phyloP scores from a whole-genome alignment of 2,329 filamentous ascomycete species.

The Talaromyces atroroseus region DNA sequence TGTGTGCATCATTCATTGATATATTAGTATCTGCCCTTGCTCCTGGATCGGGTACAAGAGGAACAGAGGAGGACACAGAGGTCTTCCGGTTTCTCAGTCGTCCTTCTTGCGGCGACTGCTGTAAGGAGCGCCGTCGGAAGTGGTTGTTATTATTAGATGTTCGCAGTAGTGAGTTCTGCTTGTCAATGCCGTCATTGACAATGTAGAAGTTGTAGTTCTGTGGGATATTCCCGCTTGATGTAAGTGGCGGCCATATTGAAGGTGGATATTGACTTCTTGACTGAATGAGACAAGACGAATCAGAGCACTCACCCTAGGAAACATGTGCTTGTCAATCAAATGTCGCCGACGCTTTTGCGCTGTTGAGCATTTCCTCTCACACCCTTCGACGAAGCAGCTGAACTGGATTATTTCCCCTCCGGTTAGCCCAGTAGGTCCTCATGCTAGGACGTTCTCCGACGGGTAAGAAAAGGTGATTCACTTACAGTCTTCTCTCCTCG shows the following conservation, averaged over 20 bases:
- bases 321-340: conserved; percentile 90
- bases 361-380: conserved; percentile 76
- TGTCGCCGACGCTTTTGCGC: conserved; percentile 81
- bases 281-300: background rate
- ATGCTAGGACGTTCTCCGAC: background rate
- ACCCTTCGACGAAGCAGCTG: conserved; percentile 83
- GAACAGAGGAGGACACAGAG: conserved; percentile 21
- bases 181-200: conserved; percentile 84
- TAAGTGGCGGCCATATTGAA: background rate
- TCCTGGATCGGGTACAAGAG: background rate
- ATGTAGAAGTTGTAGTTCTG: conserved; percentile 80
- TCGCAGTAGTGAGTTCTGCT: conserved; percentile 69
- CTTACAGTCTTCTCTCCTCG: conserved; percentile 77
- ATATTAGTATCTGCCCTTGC: background rate
- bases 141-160: conserved; percentile 23
- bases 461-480: background rate
- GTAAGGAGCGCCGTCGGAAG: conserved; percentile 31
- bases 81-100: conserved; percentile 28
- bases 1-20: background rate
- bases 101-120: conserved; percentile 27
- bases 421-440: background rate
- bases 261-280: background rate
- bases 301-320: conserved; percentile 54
- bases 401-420: conserved; percentile 50
- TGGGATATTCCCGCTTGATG: background rate